phyloP scores from a whole-genome alignment of 192 early-diverging fungal species.

The Dissophora globulifera region DNA sequence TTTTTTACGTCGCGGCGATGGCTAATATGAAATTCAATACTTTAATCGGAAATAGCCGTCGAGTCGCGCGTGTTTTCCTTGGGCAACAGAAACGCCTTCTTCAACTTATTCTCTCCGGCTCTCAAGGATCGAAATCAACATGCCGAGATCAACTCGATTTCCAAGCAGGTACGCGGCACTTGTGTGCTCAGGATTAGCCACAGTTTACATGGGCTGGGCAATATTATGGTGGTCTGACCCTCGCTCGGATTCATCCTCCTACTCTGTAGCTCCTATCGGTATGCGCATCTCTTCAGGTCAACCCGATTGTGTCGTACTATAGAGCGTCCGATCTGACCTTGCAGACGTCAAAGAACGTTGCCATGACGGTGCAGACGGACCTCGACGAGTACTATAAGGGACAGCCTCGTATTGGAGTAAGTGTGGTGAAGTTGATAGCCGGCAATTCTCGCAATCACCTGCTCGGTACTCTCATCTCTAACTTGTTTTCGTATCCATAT shows the following conservation, averaged over 20 bases:
- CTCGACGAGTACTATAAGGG: constrained; percentile 83
- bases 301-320: constrained; percentile 94
- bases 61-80: constrained; percentile 41
- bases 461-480: not conserved
- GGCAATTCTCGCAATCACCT: too few relatives aligned
- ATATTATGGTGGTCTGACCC: too few relatives aligned
- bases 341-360: constrained; percentile 76
- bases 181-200: constrained; percentile 60
- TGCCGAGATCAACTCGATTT: constrained; percentile 30
- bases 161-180: constrained; percentile 51
- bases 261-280: constrained; percentile 84
- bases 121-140: constrained; percentile 30
- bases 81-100: constrained; percentile 35
- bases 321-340: constrained; percentile 75
- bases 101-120: constrained; percentile 42
- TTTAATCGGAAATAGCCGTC: too few relatives aligned
- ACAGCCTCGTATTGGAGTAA: constrained; percentile 72
- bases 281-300: constrained; percentile 88
- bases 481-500: not conserved
- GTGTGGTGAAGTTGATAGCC: too few relatives aligned
- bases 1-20: too few relatives aligned
- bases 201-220: too few relatives aligned
- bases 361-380: constrained; percentile 84
- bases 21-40: too few relatives aligned
- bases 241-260: too few relatives aligned